A percentile compares a stretch with the other conserved stretches of the same genome.
Conservation (phyloP, 495 filamentous ascomycete species). For the Jackrogersella minutella region DNA sequence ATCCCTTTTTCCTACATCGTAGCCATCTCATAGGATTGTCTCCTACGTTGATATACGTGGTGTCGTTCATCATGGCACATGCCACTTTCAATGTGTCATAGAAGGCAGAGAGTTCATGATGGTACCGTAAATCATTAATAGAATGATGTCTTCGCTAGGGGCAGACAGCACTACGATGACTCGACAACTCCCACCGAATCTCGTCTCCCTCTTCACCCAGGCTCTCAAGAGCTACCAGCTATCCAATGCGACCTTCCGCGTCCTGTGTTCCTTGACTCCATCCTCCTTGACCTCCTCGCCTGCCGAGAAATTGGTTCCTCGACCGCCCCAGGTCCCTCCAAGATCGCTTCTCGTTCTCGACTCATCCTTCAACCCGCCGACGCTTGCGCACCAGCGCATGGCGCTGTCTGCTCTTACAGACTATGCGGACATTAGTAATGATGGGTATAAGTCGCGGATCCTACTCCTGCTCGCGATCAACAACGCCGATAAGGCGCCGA, state of each 20-base stretch:
- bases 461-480: conserved; percentile 85
- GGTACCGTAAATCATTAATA: background rate
- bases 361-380: conserved; percentile 95
- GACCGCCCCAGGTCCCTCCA: conserved; percentile 39
- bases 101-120: background rate
- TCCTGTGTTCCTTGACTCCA: conserved; percentile 62
- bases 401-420: conserved; percentile 69
- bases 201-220: conserved; percentile 53
- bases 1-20: background rate
- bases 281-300: conserved; percentile 41
- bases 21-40: background rate
- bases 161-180: conserved; percentile 25
- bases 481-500: conserved; percentile 92
- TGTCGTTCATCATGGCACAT: background rate
- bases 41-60: background rate
- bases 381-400: conserved; percentile 80
- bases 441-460: conserved; percentile 57
- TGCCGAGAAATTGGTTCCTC: conserved; percentile 14
- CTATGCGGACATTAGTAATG: conserved; percentile 32
- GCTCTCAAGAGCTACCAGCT: conserved; percentile 65
- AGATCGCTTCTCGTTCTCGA: conserved; percentile 80
- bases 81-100: background rate
- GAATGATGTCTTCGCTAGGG: conserved; percentile 15
- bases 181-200: conserved; percentile 31
- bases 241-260: conserved; percentile 63